These are phyloP conservation scores for Asparagopsis taxiformis DNA, from an alignment of 31 red algal genomes.

Conservation along the genomic window DNA sequence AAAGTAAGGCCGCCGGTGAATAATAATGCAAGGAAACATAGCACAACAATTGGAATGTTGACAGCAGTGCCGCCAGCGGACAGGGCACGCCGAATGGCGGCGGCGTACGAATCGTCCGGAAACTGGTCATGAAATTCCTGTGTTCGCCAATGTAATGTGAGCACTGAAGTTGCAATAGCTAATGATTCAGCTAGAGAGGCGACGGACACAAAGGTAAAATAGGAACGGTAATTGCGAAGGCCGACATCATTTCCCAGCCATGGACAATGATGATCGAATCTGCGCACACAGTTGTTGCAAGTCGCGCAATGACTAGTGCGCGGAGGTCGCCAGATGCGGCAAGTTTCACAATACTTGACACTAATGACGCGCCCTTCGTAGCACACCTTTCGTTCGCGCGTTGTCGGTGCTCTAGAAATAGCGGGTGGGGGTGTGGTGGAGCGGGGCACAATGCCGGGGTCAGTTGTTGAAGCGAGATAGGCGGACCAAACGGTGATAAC, in stretches of 20 bases:
- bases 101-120: conserved; percentile 32
- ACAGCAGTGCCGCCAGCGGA: conserved; percentile 46
- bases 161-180: conserved; percentile 70
- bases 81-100: conserved; percentile 46
- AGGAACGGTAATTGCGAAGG: conserved; percentile 95
- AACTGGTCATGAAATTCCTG: conserved; percentile 39
- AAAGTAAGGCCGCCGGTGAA: conserved; percentile 85
- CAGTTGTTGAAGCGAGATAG: conserved; percentile 88
- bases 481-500: conserved; percentile 56
- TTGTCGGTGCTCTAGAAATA: conserved; percentile 45
- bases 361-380: conserved; percentile 55
- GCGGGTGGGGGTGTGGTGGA: conserved; percentile 42
- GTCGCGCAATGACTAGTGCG: conserved; percentile 87
- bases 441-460: conserved; percentile 96
- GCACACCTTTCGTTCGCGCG: conserved; percentile 54
- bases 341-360: conserved; percentile 95
- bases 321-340: conserved; percentile 89
- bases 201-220: conserved; percentile 87
- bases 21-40: conserved; percentile 67
- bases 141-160: conserved; percentile 72
- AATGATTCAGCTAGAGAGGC: conserved; percentile 48
- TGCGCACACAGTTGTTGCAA: conserved; percentile 99
- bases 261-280: conserved; percentile 96
- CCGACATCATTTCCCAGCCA: conserved; percentile 89
- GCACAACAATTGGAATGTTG: conserved; percentile 66